Percentiles rank a stretch among this genome's conserved stretches.
Conservation (phyloP, 257 asterid species). For the Salvia splendens region DNA sequence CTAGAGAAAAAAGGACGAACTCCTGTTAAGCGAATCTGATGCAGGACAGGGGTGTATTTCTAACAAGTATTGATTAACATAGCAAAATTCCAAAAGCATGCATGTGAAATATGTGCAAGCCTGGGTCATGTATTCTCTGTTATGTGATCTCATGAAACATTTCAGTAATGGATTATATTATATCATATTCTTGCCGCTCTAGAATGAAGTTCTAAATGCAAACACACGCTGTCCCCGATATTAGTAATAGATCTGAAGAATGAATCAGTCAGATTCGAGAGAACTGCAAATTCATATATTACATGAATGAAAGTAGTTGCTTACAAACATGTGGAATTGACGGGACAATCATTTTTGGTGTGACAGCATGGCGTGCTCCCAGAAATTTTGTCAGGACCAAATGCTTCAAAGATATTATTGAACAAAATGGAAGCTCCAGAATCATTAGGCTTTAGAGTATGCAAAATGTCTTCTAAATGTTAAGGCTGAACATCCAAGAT, state of each 20-base stretch:
- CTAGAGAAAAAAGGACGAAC: constrained; percentile 44
- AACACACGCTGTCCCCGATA: neutral
- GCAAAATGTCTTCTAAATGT: constrained; percentile 66
- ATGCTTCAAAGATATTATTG: constrained; percentile 60
- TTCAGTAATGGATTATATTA: neutral
- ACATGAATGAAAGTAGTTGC: constrained; percentile 32
- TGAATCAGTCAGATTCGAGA: constrained; percentile 1
- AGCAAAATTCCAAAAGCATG: constrained; percentile 12
- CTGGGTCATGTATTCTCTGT: neutral
- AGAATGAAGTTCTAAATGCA: neutral
- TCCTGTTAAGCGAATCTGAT: constrained; percentile 22
- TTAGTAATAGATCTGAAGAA: neutral
- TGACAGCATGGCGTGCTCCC: constrained; percentile 44
- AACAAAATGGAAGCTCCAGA: constrained; percentile 67
- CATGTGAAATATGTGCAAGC: constrained; percentile 17
- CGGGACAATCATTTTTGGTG: constrained; percentile 35
- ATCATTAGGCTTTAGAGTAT: constrained; percentile 61
- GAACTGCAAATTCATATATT: constrained; percentile 12
- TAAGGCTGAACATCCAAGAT: constrained; percentile 36
- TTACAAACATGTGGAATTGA: constrained; percentile 71
- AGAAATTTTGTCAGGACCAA: constrained; percentile 35
- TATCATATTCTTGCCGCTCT: neutral
- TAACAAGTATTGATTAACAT: constrained; percentile 2
- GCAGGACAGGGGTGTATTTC: neutral
- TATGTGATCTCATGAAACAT: constrained; percentile 3